These are phyloP conservation scores for Ophidiomyces ophidiicola DNA, from an alignment of 2,329 filamentous ascomycete species.

Conservation along the genomic window DNA sequence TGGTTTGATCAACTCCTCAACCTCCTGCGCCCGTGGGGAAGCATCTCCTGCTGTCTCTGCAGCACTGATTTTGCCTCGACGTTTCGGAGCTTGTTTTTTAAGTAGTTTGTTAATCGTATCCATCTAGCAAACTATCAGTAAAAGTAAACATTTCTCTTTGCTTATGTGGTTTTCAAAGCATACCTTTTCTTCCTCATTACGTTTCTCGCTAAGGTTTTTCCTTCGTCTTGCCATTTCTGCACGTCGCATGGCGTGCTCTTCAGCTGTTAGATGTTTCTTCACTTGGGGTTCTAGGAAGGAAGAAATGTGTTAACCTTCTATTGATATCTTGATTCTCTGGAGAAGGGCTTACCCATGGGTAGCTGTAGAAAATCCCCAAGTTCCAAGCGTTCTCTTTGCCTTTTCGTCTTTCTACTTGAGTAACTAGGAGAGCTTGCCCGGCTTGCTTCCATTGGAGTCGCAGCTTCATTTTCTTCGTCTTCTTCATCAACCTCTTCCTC, in stretches of 20 bases:
- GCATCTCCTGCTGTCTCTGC: conserved; percentile 32
- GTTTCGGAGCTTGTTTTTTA: conserved; percentile 53
- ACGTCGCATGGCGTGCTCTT: conserved; percentile 60
- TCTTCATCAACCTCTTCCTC: conserved; percentile 26
- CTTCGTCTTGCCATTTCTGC: conserved; percentile 61
- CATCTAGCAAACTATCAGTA: conserved; percentile 35
- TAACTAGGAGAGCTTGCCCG: conserved; percentile 47
- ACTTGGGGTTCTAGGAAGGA: conserved; percentile 48
- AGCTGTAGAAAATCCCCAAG: conserved; percentile 42
- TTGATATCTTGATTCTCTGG: neutral
- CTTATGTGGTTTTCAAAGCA: neutral
- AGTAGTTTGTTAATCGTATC: conserved; percentile 57
- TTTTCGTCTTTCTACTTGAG: conserved; percentile 53
- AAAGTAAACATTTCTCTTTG: neutral
- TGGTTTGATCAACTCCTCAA: conserved; percentile 27
- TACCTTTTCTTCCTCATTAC: conserved; percentile 68
- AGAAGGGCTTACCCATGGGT: conserved; percentile 40
- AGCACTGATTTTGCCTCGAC: conserved; percentile 38
- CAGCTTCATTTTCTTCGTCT: conserved; percentile 32
- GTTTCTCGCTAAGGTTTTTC: conserved; percentile 63
- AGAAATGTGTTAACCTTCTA: neutral
- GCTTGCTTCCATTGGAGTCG: conserved; percentile 39
- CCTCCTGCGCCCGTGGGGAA: conserved; percentile 30
- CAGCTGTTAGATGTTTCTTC: conserved; percentile 59
- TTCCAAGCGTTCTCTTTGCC: conserved; percentile 50